Percentiles rank a stretch among this genome's conserved stretches.
phyloP scores from a whole-genome alignment of 495 filamentous ascomycete species.

The Aspergillus homomorphus region DNA sequence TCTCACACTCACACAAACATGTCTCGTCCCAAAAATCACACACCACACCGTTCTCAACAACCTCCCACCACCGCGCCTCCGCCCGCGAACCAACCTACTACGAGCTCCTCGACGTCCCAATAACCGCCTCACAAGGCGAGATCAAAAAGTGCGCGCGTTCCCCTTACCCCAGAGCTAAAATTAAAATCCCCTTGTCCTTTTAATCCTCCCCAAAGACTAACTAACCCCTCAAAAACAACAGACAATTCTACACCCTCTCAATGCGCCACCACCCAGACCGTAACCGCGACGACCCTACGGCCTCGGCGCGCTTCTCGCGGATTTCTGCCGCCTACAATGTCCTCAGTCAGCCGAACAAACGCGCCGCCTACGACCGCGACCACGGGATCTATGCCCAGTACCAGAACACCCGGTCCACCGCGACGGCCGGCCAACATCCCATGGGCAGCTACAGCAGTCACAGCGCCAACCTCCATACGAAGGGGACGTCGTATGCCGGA shows the following conservation, averaged over 20 bases:
- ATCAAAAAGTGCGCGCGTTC: conserved; percentile 70
- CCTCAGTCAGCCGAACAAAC: conserved; percentile 68
- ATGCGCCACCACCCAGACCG: conserved; percentile 92
- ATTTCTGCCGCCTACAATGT: conserved; percentile 84
- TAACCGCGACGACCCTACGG: conserved; percentile 71
- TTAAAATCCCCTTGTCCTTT: no score
- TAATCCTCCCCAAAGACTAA: conserved; percentile 6
- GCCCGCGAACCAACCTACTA: conserved; percentile 62
- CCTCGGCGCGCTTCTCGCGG: conserved; percentile 73
- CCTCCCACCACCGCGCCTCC: conserved; percentile 17
- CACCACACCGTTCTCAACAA: conserved; percentile 41
- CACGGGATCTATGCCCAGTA: conserved; percentile 39
- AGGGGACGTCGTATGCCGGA: conserved; percentile 49
- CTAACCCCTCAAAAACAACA: conserved; percentile 6
- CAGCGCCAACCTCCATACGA: conserved; percentile 39
- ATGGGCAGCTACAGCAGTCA: conserved; percentile 40
- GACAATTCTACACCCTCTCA: conserved; percentile 87
- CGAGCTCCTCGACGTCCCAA: conserved; percentile 71
- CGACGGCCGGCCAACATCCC: conserved; percentile 42
- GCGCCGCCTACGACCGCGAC: conserved; percentile 75
- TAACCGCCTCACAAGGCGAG: conserved; percentile 64
- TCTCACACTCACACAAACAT: neutral
- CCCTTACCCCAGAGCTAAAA: conserved; percentile 1
- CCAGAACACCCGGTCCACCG: conserved; percentile 30
- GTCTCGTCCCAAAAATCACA: neutral